Evolutionary conservation across 345 rosid genomes (phyloP).

Genomic region (Cardamine occulta): DNA sequence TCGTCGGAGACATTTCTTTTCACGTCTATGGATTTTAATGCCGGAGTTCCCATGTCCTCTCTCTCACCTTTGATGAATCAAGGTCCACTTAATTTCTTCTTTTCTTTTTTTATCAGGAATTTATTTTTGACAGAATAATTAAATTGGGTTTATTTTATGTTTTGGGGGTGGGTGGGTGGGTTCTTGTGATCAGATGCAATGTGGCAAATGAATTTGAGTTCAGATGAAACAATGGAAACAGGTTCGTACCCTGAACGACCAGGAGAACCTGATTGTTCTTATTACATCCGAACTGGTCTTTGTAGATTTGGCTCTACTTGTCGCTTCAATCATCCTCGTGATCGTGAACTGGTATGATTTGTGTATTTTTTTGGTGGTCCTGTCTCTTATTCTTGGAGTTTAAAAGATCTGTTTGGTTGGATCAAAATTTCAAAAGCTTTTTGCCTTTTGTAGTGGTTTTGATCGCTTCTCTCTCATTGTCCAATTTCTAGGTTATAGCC

Average conservation of each 20-base stretch:
- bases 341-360: constrained; percentile 80
- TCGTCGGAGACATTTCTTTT: constrained; percentile 46
- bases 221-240: constrained; percentile 70
- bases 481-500: constrained; percentile 76
- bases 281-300: constrained; percentile 96
- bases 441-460: neutral
- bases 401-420: constrained; percentile 15
- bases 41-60: constrained; percentile 78
- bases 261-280: constrained; percentile 96
- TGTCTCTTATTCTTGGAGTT: neutral
- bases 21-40: constrained; percentile 69
- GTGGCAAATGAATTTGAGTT: constrained; percentile 86
- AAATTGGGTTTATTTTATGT: constrained; percentile 12
- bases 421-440: constrained; percentile 11
- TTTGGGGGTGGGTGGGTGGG: neutral
- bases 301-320: constrained; percentile 78
- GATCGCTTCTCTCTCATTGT: constrained; percentile 10
- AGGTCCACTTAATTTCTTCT: constrained; percentile 48
- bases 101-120: constrained; percentile 16
- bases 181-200: constrained; percentile 63
- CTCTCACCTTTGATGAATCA: constrained; percentile 64
- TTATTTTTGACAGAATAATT: neutral
- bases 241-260: constrained; percentile 84
- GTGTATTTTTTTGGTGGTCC: neutral
- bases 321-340: constrained; percentile 69